These are phyloP conservation scores for Aspergillus amoenus DNA, from an alignment of 2,329 filamentous ascomycete species.

Conservation along the genomic window DNA sequence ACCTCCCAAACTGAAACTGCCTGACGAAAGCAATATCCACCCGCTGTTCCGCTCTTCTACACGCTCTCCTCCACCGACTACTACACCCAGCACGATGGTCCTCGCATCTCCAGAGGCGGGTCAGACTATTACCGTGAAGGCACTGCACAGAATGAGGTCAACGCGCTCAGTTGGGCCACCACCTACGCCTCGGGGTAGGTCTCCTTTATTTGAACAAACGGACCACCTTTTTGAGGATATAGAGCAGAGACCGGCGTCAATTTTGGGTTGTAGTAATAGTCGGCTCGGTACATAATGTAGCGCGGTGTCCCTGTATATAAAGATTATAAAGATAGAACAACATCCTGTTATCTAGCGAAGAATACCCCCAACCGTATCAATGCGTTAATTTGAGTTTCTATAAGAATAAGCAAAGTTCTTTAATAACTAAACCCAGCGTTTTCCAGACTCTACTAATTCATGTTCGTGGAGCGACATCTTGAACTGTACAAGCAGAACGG, in stretches of 20 bases:
- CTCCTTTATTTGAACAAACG: conserved; percentile 19
- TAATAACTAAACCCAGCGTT: not conserved
- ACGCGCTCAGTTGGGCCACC: conserved; percentile 31
- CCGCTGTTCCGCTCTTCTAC: conserved; percentile 58
- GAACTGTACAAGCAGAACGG: too few species aligned
- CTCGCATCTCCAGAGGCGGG: conserved; percentile 56
- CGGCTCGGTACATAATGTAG: not conserved
- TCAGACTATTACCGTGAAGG: conserved; percentile 48
- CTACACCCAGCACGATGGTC: conserved; percentile 55
- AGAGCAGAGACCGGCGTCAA: conserved; percentile 9
- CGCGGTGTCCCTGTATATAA: not conserved
- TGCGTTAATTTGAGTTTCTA: not conserved
- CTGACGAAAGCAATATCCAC: conserved; percentile 55
- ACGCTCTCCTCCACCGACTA: conserved; percentile 52
- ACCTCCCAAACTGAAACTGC: conserved; percentile 21
- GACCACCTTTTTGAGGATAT: conserved; percentile 13
- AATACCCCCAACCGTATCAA: not conserved
- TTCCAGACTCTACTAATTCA: not conserved
- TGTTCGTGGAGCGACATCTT: not conserved
- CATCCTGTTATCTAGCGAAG: not conserved
- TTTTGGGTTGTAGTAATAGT: not conserved
- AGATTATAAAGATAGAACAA: not conserved
- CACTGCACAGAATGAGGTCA: conserved; percentile 38
- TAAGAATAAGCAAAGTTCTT: not conserved
- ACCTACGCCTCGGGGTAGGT: conserved; percentile 18